Conservation (phyloP, 139 green algal genomes). For the Diplosphaera chodatii region DNA sequence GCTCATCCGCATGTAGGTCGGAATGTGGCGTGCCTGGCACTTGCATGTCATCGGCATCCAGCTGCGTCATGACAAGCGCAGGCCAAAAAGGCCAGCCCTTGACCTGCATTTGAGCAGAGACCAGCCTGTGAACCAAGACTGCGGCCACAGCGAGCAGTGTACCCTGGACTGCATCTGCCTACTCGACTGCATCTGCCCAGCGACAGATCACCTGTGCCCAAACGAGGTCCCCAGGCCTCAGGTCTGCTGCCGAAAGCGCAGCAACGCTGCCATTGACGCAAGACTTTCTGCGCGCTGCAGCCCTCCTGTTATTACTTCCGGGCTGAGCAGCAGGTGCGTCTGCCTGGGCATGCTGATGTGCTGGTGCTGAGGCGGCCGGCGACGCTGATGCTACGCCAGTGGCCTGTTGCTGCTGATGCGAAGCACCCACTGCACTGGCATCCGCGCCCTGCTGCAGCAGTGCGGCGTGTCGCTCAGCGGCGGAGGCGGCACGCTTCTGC, state of each 20-base stretch:
- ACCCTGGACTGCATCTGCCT: no score
- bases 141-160: no score
- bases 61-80: slow-evolving; percentile 48
- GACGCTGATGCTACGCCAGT: background rate
- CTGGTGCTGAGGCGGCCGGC: no score
- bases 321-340: no score
- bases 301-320: no score
- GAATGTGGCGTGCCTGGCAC: background rate
- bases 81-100: slow-evolving; percentile 49
- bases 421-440: background rate
- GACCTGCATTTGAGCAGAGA: slow-evolving; percentile 16
- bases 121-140: no score
- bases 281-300: no score
- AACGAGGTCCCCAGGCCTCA: slow-evolving; percentile 51
- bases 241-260: background rate
- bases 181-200: no score
- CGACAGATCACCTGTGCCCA: background rate
- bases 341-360: no score
- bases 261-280: background rate
- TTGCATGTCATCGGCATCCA: slow-evolving; percentile 2
- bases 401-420: no score
- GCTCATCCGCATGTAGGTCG: no score
- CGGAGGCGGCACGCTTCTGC: background rate
- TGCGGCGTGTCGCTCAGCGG: background rate
- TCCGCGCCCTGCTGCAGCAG: background rate